Conservation (phyloP, 805 yeast species). For the Ogataea ganodermae region DNA sequence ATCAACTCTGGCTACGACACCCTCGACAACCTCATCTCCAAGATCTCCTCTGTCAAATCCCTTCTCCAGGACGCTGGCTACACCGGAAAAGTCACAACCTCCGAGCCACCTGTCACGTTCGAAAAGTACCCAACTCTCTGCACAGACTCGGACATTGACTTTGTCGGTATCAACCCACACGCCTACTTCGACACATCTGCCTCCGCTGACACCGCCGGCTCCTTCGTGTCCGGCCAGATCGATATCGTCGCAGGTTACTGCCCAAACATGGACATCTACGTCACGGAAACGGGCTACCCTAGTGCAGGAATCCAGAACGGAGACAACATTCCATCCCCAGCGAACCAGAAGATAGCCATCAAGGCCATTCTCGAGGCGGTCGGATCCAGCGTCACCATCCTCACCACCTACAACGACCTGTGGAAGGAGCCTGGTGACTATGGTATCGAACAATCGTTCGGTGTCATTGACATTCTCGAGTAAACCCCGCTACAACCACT, state of each 20-base stretch:
- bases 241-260: constrained; percentile 56
- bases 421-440: constrained; percentile 88
- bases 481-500: constrained; percentile 3
- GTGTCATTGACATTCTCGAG: constrained; percentile 47
- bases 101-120: constrained; percentile 86
- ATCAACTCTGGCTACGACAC: constrained; percentile 62
- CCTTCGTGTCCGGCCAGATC: constrained; percentile 66
- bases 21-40: constrained; percentile 60
- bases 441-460: constrained; percentile 87
- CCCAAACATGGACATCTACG: constrained; percentile 51
- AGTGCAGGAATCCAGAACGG: constrained; percentile 73
- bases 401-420: constrained; percentile 79
- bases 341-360: constrained; percentile 73
- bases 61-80: constrained; percentile 69
- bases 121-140: constrained; percentile 68
- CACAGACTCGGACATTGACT: constrained; percentile 67
- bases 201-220: constrained; percentile 69
- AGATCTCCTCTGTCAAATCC: constrained; percentile 64
- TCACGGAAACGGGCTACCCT: constrained; percentile 93
- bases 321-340: constrained; percentile 65
- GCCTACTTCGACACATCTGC: constrained; percentile 73
- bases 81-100: constrained; percentile 73
- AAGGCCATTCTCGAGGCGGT: constrained; percentile 57
- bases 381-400: constrained; percentile 63
- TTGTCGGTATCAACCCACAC: constrained; percentile 85